Base-by-base conservation (phyloP, 257 asterid species). In the Nicotiana knightiana region DNA sequence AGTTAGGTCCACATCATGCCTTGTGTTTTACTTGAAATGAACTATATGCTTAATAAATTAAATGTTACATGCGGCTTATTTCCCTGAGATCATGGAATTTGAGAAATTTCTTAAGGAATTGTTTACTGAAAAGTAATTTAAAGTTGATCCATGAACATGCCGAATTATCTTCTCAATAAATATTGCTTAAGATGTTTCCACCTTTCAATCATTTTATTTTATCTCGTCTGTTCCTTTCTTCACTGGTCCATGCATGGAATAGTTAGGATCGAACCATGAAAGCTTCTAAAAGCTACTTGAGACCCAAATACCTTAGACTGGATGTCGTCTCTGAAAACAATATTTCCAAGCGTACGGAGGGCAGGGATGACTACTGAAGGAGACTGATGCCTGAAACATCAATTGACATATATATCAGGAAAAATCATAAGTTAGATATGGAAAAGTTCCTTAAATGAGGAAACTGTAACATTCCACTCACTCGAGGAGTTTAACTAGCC, bases 351-450 rank as follows among this genome's bases (percentile, higher is more conserved):
- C 0, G 97, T 90, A 67, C 97, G 94, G 54, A 94, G 93, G 16
- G 98, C 97, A 85, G 98, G 98, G 67, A 93, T 90, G 79, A 93
- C 95, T 83, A 94, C 98, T 4, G 97, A 89, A 84, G 98, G 95
- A 81, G 97, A 90, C 43, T 97, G 97, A 86, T 94, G 98, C 35
- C 98, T 94, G 92, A 70, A 85, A 48, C 82, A 43, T 62, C 51
- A 57, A 82, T 0, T 28, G 17, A n/a, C 16, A 13, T 10, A 39
- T 66, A 24, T 35, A 43, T 82, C 51, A 88, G 18, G 21, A 68
- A 26, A 51, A 43, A 32, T 15, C n/a, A 53, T 26, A 73, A 53
- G 28, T 30, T 48, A 81, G 77, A 68, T 51, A 61, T 8, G 12
- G n/a, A 37, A 39, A 39, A n/a, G 85, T 53, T 75, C 28, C 62